phyloP scores from a whole-genome alignment of 2,329 filamentous ascomycete species.

The Colletotrichum limetticola region DNA sequence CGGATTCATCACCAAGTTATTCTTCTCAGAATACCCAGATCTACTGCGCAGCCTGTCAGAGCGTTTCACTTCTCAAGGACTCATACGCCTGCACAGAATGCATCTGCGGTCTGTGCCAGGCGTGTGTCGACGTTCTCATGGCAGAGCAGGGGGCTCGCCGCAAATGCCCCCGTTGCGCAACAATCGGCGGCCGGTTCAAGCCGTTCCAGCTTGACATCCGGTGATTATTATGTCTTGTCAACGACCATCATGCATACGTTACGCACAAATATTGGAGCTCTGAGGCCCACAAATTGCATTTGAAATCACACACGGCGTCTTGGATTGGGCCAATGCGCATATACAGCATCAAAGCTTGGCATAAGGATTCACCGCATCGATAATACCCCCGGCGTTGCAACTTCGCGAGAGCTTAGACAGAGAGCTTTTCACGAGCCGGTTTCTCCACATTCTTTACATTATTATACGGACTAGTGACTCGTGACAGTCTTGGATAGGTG shows the following conservation, averaged over 20 bases:
- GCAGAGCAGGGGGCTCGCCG: conserved; percentile 79
- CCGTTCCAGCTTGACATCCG: conserved; percentile 86
- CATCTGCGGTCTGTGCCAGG: conserved; percentile 90
- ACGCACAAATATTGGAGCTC: conserved; percentile 2
- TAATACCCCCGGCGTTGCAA: conserved; percentile 35
- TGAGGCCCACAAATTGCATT: conserved; percentile 21
- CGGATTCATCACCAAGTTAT: conserved; percentile 78
- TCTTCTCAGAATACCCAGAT: conserved; percentile 84
- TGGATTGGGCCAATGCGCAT: conserved; percentile 27
- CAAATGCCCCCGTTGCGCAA: conserved; percentile 83
- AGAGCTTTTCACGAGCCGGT: conserved; percentile 33
- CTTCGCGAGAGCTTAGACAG: conserved; percentile 32
- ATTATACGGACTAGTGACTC: conserved; percentile 17
- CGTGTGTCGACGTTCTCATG: conserved; percentile 86
- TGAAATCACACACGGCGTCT: conserved; percentile 31
- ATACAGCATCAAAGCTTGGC: conserved; percentile 29
- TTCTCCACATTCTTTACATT: conserved; percentile 32
- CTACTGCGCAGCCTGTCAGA: conserved; percentile 89
- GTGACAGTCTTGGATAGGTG: conserved; percentile 17
- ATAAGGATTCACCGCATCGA: conserved; percentile 27
- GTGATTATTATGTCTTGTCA: conserved; percentile 46
- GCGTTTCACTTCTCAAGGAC: conserved; percentile 79
- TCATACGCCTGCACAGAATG: conserved; percentile 97
- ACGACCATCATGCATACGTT: conserved; percentile 2
- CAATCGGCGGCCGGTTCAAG: conserved; percentile 83